phyloP scores from a whole-genome alignment of 352 stramenopile genomes.

The Phytopythium boreale region DNA sequence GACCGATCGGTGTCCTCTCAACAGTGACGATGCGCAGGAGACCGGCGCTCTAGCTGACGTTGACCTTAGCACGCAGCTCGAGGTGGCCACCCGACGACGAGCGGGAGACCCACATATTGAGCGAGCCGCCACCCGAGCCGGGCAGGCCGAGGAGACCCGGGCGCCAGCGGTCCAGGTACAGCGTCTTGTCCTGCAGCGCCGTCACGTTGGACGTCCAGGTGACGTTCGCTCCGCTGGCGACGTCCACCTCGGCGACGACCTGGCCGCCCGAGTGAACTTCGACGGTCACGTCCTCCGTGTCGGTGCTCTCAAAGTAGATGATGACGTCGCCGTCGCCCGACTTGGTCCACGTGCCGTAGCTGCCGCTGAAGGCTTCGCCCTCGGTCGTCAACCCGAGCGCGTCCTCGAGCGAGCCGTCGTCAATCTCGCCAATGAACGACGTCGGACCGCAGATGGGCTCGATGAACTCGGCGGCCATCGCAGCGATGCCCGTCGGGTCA shows the following conservation, averaged over 20 bases:
- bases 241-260: conserved; percentile 28
- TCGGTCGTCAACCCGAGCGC: conserved; percentile 39
- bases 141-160: conserved; percentile 27
- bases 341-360: conserved; percentile 38
- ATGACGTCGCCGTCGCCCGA: conserved; percentile 31
- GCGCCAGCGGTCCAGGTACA: conserved; percentile 60
- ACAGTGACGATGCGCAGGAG: neutral
- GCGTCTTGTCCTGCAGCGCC: conserved; percentile 34
- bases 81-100: conserved; percentile 28
- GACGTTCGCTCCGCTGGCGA: conserved; percentile 30
- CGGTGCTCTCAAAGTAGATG: conserved; percentile 38
- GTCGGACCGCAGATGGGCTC: conserved; percentile 61
- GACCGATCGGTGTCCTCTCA: too few species aligned
- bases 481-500: conserved; percentile 48
- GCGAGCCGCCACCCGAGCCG: conserved; percentile 24
- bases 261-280: conserved; percentile 37
- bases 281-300: conserved; percentile 41
- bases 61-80: conserved; percentile 36
- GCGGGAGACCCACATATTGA: conserved; percentile 40
- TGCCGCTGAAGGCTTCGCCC: conserved; percentile 41
- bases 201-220: conserved; percentile 36
- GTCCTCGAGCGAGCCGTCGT: conserved; percentile 36
- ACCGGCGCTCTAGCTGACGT: conserved; percentile 27
- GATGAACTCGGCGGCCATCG: conserved; percentile 43
- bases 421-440: conserved; percentile 49